Percentiles rank a stretch among this genome's conserved stretches.
These are phyloP conservation scores for Sclerotinia spermophila DNA, from an alignment of 2,329 filamentous ascomycete genomes.

Conservation along the genomic window DNA sequence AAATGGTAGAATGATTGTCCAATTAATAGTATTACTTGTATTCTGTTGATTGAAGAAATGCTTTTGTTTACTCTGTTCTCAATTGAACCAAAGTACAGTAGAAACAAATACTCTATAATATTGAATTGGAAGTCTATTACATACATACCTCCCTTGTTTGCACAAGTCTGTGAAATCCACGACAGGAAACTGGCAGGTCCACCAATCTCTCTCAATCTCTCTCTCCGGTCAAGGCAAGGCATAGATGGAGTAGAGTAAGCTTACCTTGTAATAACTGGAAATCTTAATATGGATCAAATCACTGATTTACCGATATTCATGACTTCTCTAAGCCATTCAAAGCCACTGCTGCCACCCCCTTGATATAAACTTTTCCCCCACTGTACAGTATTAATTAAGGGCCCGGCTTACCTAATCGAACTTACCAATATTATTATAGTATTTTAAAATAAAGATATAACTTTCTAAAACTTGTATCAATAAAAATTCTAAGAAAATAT, in stretches of 20 bases:
- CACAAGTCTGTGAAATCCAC: neutral
- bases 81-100: neutral
- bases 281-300: slow-evolving; percentile 11
- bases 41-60: neutral
- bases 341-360: neutral
- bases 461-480: no score
- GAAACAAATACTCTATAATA: neutral
- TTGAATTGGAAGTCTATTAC: neutral
- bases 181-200: neutral
- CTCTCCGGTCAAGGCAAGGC: no score
- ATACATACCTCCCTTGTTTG: neutral
- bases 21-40: neutral
- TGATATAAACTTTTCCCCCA: slow-evolving; percentile 4
- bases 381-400: no score
- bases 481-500: no score
- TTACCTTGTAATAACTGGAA: neutral
- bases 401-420: no score
- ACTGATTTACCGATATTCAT: neutral
- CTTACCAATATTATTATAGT: no score
- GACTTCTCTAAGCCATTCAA: neutral
- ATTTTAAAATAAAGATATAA: no score
- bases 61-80: neutral
- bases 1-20: neutral
- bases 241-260: neutral
- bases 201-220: no score